Evolutionary conservation across 176 grass and related monocot genomes (phyloP), one percentile per base, ranked within the genome.

Genomic region (Calamus simplicifolius): DNA sequence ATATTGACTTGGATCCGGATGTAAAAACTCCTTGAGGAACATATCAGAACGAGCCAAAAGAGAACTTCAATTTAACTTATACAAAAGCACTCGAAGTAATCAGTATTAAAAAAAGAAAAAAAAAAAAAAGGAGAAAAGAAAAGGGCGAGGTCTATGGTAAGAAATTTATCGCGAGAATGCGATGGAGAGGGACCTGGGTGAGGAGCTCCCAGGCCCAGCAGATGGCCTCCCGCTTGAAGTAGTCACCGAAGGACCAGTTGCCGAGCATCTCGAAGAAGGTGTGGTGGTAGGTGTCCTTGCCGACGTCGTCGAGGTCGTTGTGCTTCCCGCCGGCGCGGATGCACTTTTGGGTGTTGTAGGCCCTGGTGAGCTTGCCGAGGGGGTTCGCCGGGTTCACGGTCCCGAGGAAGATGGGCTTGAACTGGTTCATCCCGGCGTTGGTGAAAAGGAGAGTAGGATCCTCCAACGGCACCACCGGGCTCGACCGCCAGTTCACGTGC

Each of bases 231-330:
- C 72, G 64, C 78, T 98, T 98, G 68, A 98, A 98, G 77, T 98
- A 98, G 49, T 89, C 76, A 4, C 93, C 88, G 6, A 98, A 98
- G 15, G 88, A 98, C 93, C 88, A 98, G 57, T 89, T 98, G 16
- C 93, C 88, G 0, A 98, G 83, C 93, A 98, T 98, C 70, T 98
- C 93, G 51, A 98, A 98, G 76, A 92, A 98, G 56, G 93, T 98
- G 56, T 92, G 93, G 62, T 98, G 93, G 67, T 98, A 98, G 4
- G 88, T 98, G 68, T 98, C 93, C 70, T 98, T 98, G 3, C 93
- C 93, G 4, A 98, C 93, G 54, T 98, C 93, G 71, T 98, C 87
- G n/a, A 98, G 82, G 49, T 98, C 93, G 79, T 98, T 98, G 67
- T 98, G 87, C 88, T 98, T 92, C 19, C 88, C 87, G 7, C 88